Evolutionary conservation across 108 stramenopile genomes (phyloP), one percentile per base, ranked within the genome.

Genomic region (Fragilaria radians): DNA sequence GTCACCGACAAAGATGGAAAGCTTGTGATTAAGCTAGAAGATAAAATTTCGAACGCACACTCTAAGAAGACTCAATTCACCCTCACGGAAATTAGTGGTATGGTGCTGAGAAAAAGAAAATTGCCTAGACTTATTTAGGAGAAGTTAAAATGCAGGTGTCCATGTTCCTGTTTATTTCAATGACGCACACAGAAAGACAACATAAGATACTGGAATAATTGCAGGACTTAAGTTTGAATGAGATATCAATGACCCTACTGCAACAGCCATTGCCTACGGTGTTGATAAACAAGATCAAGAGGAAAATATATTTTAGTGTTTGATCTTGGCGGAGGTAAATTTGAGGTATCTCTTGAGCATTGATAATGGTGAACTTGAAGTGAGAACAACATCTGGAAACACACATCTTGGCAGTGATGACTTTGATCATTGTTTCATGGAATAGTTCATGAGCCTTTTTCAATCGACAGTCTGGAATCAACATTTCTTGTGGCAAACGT

Each of bases 141-240:
- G 77, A 93, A 65, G 94, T 55, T 98, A 97, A 71, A 95, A 97
- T 76, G 97, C 97, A 51, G 97, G 98, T 48, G 93, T 99, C 52
- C 98, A 96, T 47, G 98, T 99, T 0, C 98, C 98, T 5, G 98
- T 97, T 22, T 99, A 98, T 76, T 99, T 99, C 85, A 99, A 98
- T 67, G 98, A 99, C 68, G 92, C 94, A 22, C 98, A 99, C 68
- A 86, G 98, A 52, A 96, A 99, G 77, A 97, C 98, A 7, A 99
- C 96, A 78, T 97, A 99, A 73, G 97, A 98, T 74, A 97, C 98
- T 14, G 97, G 95, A 3, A 82, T 86, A 28, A 99, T 99, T 67
- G 82, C 98, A 28, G 98, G 98, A 22, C 68, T 99, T 28, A 93
- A 94, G 60, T 91, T 99, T 18, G 87, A 96, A 64, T 97, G 98